These are phyloP conservation scores for Colletotrichum sp. DNA, from an alignment of 2,329 filamentous ascomycete genomes.

Conservation along the genomic window DNA sequence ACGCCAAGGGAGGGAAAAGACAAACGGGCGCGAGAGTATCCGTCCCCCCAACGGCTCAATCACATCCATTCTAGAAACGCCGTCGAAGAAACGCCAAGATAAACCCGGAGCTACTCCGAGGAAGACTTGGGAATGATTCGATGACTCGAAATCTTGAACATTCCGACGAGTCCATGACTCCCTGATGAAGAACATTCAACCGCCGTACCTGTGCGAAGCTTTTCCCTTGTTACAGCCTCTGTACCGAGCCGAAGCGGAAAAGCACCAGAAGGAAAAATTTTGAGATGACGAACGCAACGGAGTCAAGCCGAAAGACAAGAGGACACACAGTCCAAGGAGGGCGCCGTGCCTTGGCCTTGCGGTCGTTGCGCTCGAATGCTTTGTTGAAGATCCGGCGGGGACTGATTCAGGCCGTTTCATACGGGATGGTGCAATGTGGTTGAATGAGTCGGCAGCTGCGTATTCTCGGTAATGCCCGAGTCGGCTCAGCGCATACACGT, in stretches of 20 bases:
- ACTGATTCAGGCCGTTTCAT: slow-evolving; percentile 20
- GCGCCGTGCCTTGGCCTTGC: background rate
- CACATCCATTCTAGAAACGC: slow-evolving; percentile 7
- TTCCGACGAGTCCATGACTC: background rate
- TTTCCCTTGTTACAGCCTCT: background rate
- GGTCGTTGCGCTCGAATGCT: background rate
- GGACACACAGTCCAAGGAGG: background rate
- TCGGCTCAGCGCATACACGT: background rate
- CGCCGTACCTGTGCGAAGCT: background rate
- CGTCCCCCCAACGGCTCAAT: background rate
- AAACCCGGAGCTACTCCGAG: background rate
- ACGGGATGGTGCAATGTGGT: slow-evolving; percentile 1
- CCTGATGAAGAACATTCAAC: background rate
- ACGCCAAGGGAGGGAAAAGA: background rate
- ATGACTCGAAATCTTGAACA: background rate
- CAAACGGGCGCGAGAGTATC: background rate
- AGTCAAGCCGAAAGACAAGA: background rate
- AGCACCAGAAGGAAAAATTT: background rate
- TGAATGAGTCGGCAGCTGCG: background rate
- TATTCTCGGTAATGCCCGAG: background rate
- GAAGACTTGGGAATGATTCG: background rate
- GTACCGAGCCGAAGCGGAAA: background rate
- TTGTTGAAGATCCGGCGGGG: background rate
- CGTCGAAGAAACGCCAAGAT: slow-evolving; percentile 2
- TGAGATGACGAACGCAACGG: background rate